Evolutionary conservation across 768 basidiomycete species (phyloP).

Genomic region (Lactarius hatsudake): DNA sequence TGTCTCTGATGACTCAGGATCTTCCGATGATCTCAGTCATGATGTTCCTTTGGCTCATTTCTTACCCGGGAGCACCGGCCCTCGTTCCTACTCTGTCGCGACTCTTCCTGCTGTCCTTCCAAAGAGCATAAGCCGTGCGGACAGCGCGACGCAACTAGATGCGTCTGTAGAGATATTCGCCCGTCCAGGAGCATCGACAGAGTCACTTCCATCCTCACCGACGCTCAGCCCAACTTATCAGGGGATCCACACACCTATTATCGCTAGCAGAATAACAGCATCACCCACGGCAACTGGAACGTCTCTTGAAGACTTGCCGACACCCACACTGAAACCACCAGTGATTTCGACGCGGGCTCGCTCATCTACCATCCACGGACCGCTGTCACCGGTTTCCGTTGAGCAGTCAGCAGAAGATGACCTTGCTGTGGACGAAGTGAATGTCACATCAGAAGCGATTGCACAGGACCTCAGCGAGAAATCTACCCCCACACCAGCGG

Average conservation of each 20-base stretch:
- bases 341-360: conserved; percentile 14
- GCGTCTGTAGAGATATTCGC: conserved; percentile 74
- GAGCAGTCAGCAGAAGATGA: conserved; percentile 7
- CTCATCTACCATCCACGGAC: conserved; percentile 24
- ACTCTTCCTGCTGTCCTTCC: conserved; percentile 39
- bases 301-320: conserved; percentile 8
- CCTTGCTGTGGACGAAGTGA: conserved; percentile 23
- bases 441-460: conserved; percentile 10
- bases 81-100: conserved; percentile 32
- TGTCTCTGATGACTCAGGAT: conserved; percentile 15
- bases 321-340: conserved; percentile 7
- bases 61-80: conserved; percentile 16
- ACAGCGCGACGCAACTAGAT: conserved; percentile 55
- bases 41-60: conserved; percentile 1
- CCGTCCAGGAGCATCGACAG: conserved; percentile 73
- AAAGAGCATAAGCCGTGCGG: conserved; percentile 25
- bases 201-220: conserved; percentile 51
- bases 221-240: conserved; percentile 35
- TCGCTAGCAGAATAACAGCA: background rate
- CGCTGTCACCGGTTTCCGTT: conserved; percentile 5
- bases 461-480: conserved; percentile 7
- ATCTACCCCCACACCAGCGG: conserved; percentile 17
- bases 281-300: background rate
- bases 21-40: conserved; percentile 9
- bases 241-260: background rate